phyloP scores from a whole-genome alignment of 164 flowering plant genomes.

The Vitis vinifera region DNA sequence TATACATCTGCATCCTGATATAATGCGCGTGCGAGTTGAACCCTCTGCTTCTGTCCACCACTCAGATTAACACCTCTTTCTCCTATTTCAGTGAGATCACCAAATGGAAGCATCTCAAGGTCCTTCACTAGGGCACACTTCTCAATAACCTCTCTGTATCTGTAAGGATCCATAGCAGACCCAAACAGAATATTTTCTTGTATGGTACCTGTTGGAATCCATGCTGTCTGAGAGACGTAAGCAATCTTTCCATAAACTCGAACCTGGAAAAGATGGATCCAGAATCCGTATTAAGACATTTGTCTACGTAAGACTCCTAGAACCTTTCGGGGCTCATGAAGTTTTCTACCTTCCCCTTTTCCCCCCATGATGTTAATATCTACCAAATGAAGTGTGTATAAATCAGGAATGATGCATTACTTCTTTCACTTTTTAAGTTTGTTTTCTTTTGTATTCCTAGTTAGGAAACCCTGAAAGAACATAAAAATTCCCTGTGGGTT shows the following conservation, averaged over 20 bases:
- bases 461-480: no score
- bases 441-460: no score
- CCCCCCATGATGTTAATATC: no score
- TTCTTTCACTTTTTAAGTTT: no score
- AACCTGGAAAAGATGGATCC: constrained; percentile 36
- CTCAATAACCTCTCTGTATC: constrained; percentile 54
- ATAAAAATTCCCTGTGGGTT: no score
- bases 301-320: no score
- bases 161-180: constrained; percentile 43
- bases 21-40: constrained; percentile 90
- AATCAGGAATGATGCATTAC: no score
- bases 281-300: not conserved
- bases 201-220: constrained; percentile 86
- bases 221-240: constrained; percentile 84
- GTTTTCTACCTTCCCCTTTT: no score
- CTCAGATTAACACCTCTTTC: constrained; percentile 92
- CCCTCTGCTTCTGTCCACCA: constrained; percentile 92
- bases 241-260: constrained; percentile 66
- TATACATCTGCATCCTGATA: constrained; percentile 85
- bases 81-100: constrained; percentile 83
- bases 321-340: no score
- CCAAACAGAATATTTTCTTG: constrained; percentile 85
- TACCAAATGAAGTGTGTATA: no score
- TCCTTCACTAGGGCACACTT: constrained; percentile 73
- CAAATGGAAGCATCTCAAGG: constrained; percentile 69